These are phyloP conservation scores for Corylus americana DNA, from an alignment of 306 rosid species.

Conservation along the genomic window DNA sequence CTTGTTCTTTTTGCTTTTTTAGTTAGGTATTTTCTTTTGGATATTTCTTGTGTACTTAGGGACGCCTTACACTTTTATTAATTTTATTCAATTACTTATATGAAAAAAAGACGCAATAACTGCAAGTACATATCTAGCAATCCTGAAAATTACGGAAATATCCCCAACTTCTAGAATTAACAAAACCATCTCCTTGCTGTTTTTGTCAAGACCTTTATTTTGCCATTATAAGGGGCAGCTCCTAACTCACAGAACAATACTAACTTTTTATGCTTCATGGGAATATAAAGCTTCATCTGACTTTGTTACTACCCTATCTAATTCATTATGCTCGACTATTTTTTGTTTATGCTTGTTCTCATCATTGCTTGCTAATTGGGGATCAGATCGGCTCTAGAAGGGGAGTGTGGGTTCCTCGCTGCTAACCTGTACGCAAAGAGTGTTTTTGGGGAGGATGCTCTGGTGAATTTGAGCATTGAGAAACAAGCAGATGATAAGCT, in stretches of 20 bases:
- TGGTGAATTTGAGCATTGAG: conserved; percentile 94
- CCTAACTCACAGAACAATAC: background rate
- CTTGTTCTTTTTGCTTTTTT: too few species aligned
- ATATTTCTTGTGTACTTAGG: too few species aligned
- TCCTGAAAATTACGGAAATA: too few species aligned
- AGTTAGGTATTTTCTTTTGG: too few species aligned
- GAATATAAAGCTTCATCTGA: background rate
- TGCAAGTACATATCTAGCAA: too few species aligned
- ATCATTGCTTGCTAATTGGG: conserved; percentile 19
- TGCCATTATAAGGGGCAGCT: background rate
- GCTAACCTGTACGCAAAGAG: conserved; percentile 97
- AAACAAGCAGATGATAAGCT: conserved; percentile 86
- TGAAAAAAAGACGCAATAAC: too few species aligned
- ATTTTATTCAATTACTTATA: too few species aligned
- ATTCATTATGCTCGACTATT: background rate
- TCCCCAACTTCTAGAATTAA: too few species aligned
- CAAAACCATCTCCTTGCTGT: too few species aligned
- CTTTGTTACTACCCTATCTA: background rate
- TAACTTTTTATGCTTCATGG: background rate
- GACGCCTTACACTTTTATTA: too few species aligned
- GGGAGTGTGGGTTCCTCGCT: conserved; percentile 96
- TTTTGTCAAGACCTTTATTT: background rate
- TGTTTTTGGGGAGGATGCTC: conserved; percentile 97
- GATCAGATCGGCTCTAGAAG: conserved; percentile 87
- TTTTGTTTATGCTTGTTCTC: conserved; percentile 10